A percentile compares a stretch with the other conserved stretches of the same genome.
Conservation (phyloP, 305 asterid species). For the Fraxinus dipetala region DNA sequence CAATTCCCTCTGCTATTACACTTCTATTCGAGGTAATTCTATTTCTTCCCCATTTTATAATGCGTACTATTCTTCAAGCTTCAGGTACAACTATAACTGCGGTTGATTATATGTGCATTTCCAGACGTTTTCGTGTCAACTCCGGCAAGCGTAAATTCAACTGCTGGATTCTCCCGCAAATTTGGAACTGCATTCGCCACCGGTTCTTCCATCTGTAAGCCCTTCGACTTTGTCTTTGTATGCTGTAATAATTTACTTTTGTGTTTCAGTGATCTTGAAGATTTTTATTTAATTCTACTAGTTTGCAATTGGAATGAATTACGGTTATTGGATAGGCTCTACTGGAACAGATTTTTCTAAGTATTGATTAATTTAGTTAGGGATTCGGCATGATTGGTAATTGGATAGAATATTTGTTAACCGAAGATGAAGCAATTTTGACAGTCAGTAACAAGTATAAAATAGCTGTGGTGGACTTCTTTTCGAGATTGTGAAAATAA, state of each 20-base stretch:
- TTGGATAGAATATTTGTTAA: neutral
- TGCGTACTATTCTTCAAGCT: neutral
- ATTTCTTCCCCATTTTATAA: neutral
- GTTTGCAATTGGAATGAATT: neutral
- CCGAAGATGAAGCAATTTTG: neutral
- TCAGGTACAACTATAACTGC: neutral
- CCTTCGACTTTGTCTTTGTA: neutral
- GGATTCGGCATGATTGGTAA: neutral
- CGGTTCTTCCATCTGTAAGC: conserved; percentile 48
- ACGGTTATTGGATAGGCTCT: neutral
- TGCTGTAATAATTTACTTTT: neutral
- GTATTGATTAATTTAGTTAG: neutral
- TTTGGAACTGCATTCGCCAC: conserved; percentile 36
- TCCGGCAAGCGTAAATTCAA: neutral
- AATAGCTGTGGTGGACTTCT: neutral
- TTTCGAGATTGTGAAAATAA: neutral
- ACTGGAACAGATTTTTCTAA: neutral
- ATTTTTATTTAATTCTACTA: neutral
- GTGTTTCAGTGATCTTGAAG: neutral
- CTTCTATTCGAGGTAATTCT: conserved; percentile 23
- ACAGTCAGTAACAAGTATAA: neutral
- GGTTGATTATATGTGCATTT: neutral
- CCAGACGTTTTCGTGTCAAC: neutral
- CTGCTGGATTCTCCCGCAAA: conserved; percentile 7
- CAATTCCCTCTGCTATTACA: conserved; percentile 14